Evolutionary conservation across 2,329 filamentous ascomycete species (phyloP), one percentile per base, ranked within the genome.

Genomic region (Neodidymelliopsis sp.): DNA sequence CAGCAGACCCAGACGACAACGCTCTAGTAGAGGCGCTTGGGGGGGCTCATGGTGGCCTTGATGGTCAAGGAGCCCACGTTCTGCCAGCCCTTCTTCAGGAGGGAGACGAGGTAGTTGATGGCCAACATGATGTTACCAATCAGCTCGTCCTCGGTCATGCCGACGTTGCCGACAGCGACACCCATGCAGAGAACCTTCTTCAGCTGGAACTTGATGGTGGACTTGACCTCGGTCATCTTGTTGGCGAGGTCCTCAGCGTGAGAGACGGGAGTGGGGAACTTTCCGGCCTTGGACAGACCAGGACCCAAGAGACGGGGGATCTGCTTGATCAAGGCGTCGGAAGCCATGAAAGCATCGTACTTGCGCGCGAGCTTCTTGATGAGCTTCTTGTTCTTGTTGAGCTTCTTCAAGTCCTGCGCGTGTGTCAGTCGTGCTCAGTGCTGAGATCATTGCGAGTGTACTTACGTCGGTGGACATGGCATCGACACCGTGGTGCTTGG

Each of bases 351-450:
- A 71, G 94, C 94, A 81, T 99, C 94, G 88, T 99, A 97, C 86
- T 99, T 99, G 87, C 92, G 91, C 62, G 94, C 94, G 67, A 99
- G 90, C 89, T 99, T 99, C 91, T 99, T 99, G 88, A 99, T 97
- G 75, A 97, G 88, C 89, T 99, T 99, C 90, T 99, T 97, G 91
- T 99, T 99, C 91, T 99, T 99, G 89, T 99, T 99, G 70, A 99
- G 91, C 89, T 99, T 99, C 90, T 99, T 99, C 82, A 99, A 83
- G 81, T 99, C 94, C 36, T 35, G 29, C 13, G 3, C 2, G 33
- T 8, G 36, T 44, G 47, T 53, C 24, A 54, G 53, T 50, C 30
- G 33, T 40, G 29, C 35, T 30, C 24, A 2, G 12, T n/a, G 20
- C 22, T 7, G 7, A 2, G 10, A 6, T 3, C 10, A 7, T 10